Evolutionary conservation across 768 basidiomycete genomes (phyloP).

Genomic region (Dioszegia hungarica): DNA sequence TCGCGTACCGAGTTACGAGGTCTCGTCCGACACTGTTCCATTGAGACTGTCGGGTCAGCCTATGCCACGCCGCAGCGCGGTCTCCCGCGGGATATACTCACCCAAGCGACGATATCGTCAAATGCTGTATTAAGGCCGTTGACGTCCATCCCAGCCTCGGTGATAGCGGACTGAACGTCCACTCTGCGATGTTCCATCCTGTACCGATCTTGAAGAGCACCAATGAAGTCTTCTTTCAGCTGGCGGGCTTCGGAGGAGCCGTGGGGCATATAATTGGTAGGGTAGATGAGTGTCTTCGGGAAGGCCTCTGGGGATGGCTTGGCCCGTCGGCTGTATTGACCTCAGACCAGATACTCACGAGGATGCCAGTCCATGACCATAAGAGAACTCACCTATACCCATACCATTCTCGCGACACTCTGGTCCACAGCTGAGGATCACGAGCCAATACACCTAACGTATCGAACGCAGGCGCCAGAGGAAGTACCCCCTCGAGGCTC

Average conservation of each 20-base stretch:
- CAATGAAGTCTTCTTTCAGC: constrained; percentile 13
- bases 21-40: background rate
- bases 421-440: constrained; percentile 16
- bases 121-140: no score
- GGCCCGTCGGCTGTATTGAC: no score
- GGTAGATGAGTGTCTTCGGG: constrained; percentile 19
- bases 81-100: no score
- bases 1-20: constrained; percentile 17
- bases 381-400: no score
- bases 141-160: no score
- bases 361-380: no score
- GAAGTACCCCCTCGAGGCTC: constrained; percentile 25
- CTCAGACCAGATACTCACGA: no score
- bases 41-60: no score
- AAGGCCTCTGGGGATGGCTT: background rate
- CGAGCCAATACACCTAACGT: constrained; percentile 33
- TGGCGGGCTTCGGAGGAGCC: constrained; percentile 10
- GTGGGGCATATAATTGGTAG: constrained; percentile 5
- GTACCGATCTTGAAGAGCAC: background rate
- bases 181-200: no score
- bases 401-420: background rate
- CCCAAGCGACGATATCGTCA: no score
- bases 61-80: no score
- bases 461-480: constrained; percentile 18
- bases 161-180: no score